phyloP scores from a whole-genome alignment of 176 grass and related monocot species.

The Neostapfia colusana region DNA sequence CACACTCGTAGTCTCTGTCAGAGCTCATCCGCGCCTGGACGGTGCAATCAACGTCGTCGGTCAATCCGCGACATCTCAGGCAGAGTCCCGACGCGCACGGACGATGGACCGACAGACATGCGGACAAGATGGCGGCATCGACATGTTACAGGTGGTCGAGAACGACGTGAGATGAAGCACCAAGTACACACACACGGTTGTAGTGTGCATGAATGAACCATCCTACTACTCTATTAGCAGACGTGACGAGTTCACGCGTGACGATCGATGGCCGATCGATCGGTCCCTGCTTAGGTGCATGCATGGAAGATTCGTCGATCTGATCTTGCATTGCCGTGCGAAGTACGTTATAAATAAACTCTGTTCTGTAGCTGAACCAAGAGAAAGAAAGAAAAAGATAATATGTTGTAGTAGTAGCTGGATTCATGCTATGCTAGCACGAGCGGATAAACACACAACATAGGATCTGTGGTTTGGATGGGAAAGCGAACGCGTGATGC shows the following conservation, averaged over 20 bases:
- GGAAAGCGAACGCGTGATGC: slow-evolving; percentile 4
- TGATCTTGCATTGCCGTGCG: neutral
- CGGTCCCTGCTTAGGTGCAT: neutral
- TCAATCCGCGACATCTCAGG: neutral
- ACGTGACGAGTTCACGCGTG: slow-evolving; percentile 26
- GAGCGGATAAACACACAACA: neutral
- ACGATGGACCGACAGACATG: slow-evolving; percentile 30
- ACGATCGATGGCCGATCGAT: neutral
- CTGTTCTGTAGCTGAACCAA: neutral
- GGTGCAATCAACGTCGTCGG: slow-evolving; percentile 12
- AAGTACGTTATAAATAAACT: neutral
- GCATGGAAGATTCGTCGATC: slow-evolving; percentile 42
- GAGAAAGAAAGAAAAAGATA: neutral
- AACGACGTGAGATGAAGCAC: slow-evolving; percentile 8
- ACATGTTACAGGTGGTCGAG: neutral
- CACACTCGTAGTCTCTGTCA: neutral
- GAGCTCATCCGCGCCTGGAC: neutral
- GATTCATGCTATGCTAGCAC: slow-evolving; percentile 38
- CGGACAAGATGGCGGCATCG: slow-evolving; percentile 29
- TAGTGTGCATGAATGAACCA: neutral
- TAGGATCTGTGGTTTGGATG: neutral
- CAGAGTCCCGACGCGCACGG: neutral
- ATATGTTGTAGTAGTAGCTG: neutral
- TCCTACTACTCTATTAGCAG: neutral
- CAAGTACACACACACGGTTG: neutral